A percentile compares a stretch with the other conserved stretches of the same genome.
These are phyloP conservation scores for Escovopsis sp. DNA, from an alignment of 2,329 filamentous ascomycete species.

Conservation along the genomic window DNA sequence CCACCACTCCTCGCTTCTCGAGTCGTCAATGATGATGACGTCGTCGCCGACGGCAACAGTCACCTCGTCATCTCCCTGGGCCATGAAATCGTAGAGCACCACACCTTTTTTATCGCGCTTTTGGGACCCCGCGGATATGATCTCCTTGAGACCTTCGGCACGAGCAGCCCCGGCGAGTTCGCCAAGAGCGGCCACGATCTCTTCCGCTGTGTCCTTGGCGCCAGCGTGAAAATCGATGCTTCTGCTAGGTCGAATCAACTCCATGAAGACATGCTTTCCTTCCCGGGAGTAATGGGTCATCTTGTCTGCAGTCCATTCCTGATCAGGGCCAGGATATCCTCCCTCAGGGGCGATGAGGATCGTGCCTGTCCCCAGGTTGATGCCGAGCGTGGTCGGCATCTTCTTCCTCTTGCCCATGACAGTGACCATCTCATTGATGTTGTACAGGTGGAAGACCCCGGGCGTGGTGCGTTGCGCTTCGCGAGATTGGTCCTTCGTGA, in stretches of 20 bases:
- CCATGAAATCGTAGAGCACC: constrained; percentile 90
- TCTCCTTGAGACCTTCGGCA: constrained; percentile 71
- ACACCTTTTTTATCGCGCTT: constrained; percentile 62
- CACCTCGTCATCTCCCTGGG: constrained; percentile 91
- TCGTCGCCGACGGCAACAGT: constrained; percentile 83
- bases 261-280: constrained; percentile 94
- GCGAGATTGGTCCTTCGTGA: constrained; percentile 11
- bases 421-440: constrained; percentile 95
- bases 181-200: constrained; percentile 77
- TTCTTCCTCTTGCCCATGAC: constrained; percentile 95
- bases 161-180: constrained; percentile 76
- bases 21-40: constrained; percentile 77
- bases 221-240: constrained; percentile 95
- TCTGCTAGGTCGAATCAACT: constrained; percentile 81
- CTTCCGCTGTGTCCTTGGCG: constrained; percentile 88
- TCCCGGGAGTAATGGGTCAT: constrained; percentile 97
- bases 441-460: constrained; percentile 84
- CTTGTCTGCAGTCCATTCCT: constrained; percentile 89
- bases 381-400: constrained; percentile 92
- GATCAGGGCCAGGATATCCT: constrained; percentile 63
- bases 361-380: constrained; percentile 74
- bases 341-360: constrained; percentile 87
- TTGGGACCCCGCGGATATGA: constrained; percentile 65
- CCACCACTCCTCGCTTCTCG: constrained; percentile 96
- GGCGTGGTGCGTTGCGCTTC: constrained; percentile 40